Conservation (phyloP, 2,329 filamentous ascomycete species). For the Kalmusia sp. region DNA sequence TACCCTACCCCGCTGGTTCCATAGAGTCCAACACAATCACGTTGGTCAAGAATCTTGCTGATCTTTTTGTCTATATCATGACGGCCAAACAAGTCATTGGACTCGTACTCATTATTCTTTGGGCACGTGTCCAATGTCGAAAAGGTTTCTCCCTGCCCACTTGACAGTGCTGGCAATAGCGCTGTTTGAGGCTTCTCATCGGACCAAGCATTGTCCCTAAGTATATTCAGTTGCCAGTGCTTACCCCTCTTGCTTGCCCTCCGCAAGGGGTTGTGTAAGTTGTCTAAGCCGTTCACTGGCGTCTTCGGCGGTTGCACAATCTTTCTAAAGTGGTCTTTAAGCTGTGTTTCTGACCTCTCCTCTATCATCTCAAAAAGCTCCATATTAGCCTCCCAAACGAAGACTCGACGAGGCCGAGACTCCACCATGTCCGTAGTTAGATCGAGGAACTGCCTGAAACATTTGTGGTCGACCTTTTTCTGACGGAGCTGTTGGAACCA, state of each 20-base stretch:
- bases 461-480: neutral
- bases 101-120: neutral
- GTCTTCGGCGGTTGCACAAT: neutral
- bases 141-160: neutral
- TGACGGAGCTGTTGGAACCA: neutral
- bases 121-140: neutral
- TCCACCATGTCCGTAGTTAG: constrained; percentile 5
- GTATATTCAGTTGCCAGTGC: neutral
- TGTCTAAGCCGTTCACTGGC: neutral
- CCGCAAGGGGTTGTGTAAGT: neutral
- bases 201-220: neutral
- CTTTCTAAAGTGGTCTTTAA: neutral
- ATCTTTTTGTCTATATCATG: neutral
- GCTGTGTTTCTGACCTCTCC: neutral
- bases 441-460: neutral
- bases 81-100: neutral
- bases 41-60: neutral
- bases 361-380: neutral
- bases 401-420: neutral
- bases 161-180: too few species aligned
- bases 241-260: neutral
- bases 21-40: neutral
- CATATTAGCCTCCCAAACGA: constrained; percentile 11
- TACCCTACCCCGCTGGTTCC: neutral
- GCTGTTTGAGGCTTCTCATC: neutral